Conservation (phyloP, 805 yeast genomes). For the Starmerella powellii region DNA sequence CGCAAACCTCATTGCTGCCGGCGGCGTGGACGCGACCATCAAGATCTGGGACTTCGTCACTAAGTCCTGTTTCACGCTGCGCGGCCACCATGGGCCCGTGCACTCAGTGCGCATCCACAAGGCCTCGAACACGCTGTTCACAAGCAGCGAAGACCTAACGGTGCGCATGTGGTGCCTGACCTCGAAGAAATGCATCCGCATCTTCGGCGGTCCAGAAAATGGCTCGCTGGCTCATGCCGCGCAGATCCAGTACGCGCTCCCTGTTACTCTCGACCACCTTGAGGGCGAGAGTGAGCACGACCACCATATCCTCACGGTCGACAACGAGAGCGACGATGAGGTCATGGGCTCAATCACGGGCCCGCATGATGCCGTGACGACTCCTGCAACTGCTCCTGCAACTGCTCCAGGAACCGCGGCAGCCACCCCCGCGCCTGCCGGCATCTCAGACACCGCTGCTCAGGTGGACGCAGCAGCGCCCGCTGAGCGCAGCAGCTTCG, state of each 20-base stretch:
- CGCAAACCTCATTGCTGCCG: constrained; percentile 74
- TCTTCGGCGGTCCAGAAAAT: constrained; percentile 56
- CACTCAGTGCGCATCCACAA: constrained; percentile 80
- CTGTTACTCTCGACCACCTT: constrained; percentile 59
- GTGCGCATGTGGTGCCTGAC: constrained; percentile 89
- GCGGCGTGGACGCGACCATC: constrained; percentile 83
- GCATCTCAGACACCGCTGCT: background rate
- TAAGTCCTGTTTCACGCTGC: constrained; percentile 77
- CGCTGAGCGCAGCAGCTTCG: background rate
- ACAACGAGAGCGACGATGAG: constrained; percentile 1
- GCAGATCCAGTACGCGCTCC: constrained; percentile 85
- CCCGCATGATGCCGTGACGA: background rate
- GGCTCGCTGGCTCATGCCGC: constrained; percentile 65
- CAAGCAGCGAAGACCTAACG: constrained; percentile 85
- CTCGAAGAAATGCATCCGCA: constrained; percentile 63
- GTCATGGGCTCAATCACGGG: background rate
- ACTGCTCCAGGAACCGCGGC: background rate
- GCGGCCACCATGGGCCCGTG: constrained; percentile 92
- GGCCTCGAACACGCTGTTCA: constrained; percentile 62
- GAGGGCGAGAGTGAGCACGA: constrained; percentile 36
- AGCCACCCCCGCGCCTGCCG: background rate
- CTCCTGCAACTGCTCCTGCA: background rate
- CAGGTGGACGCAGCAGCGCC: background rate
- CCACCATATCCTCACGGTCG: constrained; percentile 9
- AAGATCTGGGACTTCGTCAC: constrained; percentile 95